Evolutionary conservation across 768 basidiomycete genomes (phyloP).

Genomic region (Boletus speciosus): DNA sequence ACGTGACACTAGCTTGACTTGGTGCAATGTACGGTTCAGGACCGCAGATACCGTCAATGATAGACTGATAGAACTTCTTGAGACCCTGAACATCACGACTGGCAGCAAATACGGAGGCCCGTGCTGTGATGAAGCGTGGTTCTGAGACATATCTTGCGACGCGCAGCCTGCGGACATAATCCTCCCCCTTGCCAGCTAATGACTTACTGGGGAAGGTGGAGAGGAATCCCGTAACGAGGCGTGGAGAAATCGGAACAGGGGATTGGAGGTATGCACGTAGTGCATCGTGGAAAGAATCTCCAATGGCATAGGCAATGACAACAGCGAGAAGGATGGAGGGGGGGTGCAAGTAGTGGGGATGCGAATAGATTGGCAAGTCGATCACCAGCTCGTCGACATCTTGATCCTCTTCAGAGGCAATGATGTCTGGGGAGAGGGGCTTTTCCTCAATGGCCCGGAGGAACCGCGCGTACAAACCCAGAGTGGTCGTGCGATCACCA

Average conservation of each 20-base stretch:
- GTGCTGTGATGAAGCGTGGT: conserved; percentile 47
- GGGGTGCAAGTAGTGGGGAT: conserved; percentile 11
- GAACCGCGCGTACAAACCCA: conserved; percentile 45
- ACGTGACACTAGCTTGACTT: conserved; percentile 35
- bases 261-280: conserved; percentile 42
- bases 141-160: conserved; percentile 50
- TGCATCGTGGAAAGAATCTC: conserved; percentile 55
- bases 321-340: conserved; percentile 48
- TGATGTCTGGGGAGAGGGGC: conserved; percentile 13
- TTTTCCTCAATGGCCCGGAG: conserved; percentile 22
- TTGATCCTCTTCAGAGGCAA: conserved; percentile 12
- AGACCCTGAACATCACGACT: conserved; percentile 34
- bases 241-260: conserved; percentile 34
- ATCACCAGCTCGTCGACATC: conserved; percentile 26
- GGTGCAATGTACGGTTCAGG: conserved; percentile 54
- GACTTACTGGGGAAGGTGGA: conserved; percentile 33
- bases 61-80: conserved; percentile 45
- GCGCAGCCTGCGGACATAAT: conserved; percentile 47
- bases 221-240: conserved; percentile 39
- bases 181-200: conserved; percentile 40
- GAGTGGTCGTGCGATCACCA: conserved; percentile 39
- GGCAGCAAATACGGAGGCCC: conserved; percentile 45
- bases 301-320: conserved; percentile 59
- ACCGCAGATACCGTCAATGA: conserved; percentile 50
- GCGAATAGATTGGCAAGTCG: conserved; percentile 17